A percentile compares a stretch with the other conserved stretches of the same genome.
Conservation (phyloP, 2,329 filamentous ascomycete species). For the Hymenoscyphus repandus region DNA sequence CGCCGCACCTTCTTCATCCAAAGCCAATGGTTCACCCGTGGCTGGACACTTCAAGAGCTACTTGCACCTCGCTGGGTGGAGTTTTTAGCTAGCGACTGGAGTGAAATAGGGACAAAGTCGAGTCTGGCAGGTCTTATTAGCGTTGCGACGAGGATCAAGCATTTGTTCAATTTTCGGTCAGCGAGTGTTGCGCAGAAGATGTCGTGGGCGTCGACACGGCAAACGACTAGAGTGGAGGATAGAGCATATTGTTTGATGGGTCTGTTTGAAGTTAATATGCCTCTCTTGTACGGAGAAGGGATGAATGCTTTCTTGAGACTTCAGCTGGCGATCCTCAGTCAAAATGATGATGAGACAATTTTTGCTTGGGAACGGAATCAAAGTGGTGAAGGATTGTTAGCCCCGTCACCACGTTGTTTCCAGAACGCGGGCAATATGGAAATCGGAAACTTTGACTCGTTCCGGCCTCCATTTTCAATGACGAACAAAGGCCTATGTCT, state of each 20-base stretch:
- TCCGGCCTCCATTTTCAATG: neutral
- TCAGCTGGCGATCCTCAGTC: slow-evolving; percentile 33
- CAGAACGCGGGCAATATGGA: too few relatives aligned
- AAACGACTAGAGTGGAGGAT: slow-evolving; percentile 27
- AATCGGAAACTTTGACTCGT: neutral
- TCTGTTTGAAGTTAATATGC: slow-evolving; percentile 33
- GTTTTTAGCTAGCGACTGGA: neutral
- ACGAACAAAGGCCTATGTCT: neutral
- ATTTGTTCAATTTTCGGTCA: neutral
- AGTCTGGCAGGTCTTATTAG: neutral
- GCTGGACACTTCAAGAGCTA: neutral
- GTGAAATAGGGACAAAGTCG: neutral
- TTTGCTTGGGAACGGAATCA: too few relatives aligned
- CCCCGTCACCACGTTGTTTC: slow-evolving; percentile 24
- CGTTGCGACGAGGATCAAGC: neutral
- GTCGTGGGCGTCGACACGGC: slow-evolving; percentile 32
- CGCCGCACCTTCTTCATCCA: neutral
- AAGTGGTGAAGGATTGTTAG: too few relatives aligned
- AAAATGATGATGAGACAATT: slow-evolving; percentile 9
- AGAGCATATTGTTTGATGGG: slow-evolving; percentile 30
- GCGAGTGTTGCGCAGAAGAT: slow-evolving; percentile 29
- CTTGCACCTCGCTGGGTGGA: neutral
- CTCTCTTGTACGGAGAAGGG: slow-evolving; percentile 33
- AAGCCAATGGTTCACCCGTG: neutral
- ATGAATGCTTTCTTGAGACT: slow-evolving; percentile 31